These are phyloP conservation scores for Melocanna baccifera DNA, from an alignment of 176 grass and related monocot species.

Conservation along the genomic window DNA sequence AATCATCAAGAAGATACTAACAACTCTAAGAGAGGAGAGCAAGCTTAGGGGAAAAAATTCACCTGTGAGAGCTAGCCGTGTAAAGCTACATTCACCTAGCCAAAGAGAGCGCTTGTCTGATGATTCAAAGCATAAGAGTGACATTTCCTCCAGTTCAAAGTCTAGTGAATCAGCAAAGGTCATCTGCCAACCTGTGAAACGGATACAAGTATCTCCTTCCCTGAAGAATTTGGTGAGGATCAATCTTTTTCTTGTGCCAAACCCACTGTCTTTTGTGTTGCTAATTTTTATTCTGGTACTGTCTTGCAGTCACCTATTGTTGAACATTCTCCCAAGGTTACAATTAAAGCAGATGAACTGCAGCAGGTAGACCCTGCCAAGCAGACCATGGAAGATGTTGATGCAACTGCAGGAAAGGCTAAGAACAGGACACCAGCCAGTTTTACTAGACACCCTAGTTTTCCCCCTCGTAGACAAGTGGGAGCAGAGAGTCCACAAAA, in stretches of 20 bases:
- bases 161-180: slow-evolving; percentile 53
- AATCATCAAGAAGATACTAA: slow-evolving; percentile 67
- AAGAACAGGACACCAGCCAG: slow-evolving; percentile 41
- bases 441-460: slow-evolving; percentile 42
- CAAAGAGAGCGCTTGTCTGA: slow-evolving; percentile 50
- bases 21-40: slow-evolving; percentile 64
- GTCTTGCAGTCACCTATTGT: slow-evolving; percentile 66
- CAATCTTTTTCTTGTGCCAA: slow-evolving; percentile 22
- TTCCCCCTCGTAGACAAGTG: slow-evolving; percentile 34
- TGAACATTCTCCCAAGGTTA: slow-evolving; percentile 60
- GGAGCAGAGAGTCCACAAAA: slow-evolving; percentile 44
- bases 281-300: slow-evolving; percentile 33
- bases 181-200: slow-evolving; percentile 51
- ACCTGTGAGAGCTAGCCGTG: slow-evolving; percentile 60
- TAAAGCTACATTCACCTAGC: slow-evolving; percentile 49
- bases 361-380: slow-evolving; percentile 45
- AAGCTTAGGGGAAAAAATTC: slow-evolving; percentile 71
- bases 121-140: slow-evolving; percentile 52
- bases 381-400: slow-evolving; percentile 37
- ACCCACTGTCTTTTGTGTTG: slow-evolving; percentile 9
- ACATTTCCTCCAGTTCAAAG: slow-evolving; percentile 64
- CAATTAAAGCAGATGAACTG: slow-evolving; percentile 36
- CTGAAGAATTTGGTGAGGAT: slow-evolving; percentile 71
- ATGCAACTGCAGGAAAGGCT: slow-evolving; percentile 32
- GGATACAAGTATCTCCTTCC: slow-evolving; percentile 42